Base-by-base conservation (phyloP, 2,329 filamentous ascomycete genomes). In the Dactylellina parvicollis region DNA sequence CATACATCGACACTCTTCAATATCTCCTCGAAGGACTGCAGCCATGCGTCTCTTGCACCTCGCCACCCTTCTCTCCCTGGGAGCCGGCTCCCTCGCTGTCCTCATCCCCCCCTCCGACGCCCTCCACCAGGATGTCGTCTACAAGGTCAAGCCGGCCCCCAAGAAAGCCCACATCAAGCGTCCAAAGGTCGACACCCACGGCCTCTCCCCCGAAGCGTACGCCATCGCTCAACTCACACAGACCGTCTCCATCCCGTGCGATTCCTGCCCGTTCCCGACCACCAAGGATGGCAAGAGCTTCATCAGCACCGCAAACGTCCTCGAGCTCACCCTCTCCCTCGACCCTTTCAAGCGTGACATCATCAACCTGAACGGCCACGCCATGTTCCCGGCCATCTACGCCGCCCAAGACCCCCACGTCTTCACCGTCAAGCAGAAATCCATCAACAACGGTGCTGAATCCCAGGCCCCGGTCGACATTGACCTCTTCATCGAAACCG, bases 401-500 rank as follows among this genome's bases (percentile, higher is more conserved):
- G 52, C 67, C 22, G 38, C 32, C 8, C 32, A 47, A 12, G 47
- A 42, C n/a, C 54, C 24, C 12, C 42, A 30, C 9, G 47, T 50
- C 16, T 72, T 59, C 67, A 44, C 50, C 28, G 59, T 65, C 34
- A 54, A 36, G 24, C 67, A 72, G 30, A 52, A 47, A n/a, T 72
- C 67, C 24, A 34, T 65, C n/a, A 42, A 34, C 32, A 49, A 65
- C 40, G 67, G 67, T 54, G 32, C 40, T 10, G 52, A 64, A 64
- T 46, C 36, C 52, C 42, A 60, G 14, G 44, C 57, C 67, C 67
- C 67, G 34, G 34, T 65, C 52, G 60, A 65, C 47, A 61, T 72
- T 40, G 67, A 72, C 54, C 67, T 72, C 52, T 65, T 72, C 60
- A 72, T 72, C 60, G 67, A 72, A 54, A 65, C 67, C 67, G 67